Evolutionary conservation across 495 filamentous ascomycete genomes (phyloP), one percentile per base, ranked within the genome.

Genomic region (Daldinia concentrica): DNA sequence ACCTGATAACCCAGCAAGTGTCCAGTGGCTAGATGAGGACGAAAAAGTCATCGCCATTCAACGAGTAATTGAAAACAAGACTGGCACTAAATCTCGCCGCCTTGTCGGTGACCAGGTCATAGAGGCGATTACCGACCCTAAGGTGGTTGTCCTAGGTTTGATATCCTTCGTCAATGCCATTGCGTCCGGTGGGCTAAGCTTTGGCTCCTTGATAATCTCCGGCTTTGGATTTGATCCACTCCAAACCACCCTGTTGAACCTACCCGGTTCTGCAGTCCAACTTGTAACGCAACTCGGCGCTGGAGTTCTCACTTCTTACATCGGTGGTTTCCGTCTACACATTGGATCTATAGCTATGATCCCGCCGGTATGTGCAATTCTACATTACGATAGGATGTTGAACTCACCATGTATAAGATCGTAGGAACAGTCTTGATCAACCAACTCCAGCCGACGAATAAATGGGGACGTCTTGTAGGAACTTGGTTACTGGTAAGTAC

Each of bases 151-250:
- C 27, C 19, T 78, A 26, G 72, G 67, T n/a, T 52, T 77, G 1
- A 77, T 78, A 24, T 74, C 74, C 8, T 77, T 78, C 51, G 62
- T 73, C 30, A 77, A 77, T 30, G 73, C 74, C 11, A 52, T 77
- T 22, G 57, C 74, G 30, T 72, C 69, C 12, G 72, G 74, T 27
- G 72, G 74, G 6, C 62, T 75, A n/a, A 27, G 61, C 41, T 88
- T 88, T 39, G 84, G 84, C 6, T 84, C 83, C 0, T 76, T 87
- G 15, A 84, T 89, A 30, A 87, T 89, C 64, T 71, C 88, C 62
- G 86, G 86, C 1, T 89, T 88, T 62, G 88, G 87, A 1, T 90
- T 85, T 71, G 82, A 79, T 2, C 84, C 86, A 0, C 77, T 86
- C 6, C 80, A 82, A 3, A 84, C 81, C 8, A 85, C 79, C 3